Evolutionary conservation across 257 asterid genomes (phyloP).

Genomic region (Thymus mandschuricus): DNA sequence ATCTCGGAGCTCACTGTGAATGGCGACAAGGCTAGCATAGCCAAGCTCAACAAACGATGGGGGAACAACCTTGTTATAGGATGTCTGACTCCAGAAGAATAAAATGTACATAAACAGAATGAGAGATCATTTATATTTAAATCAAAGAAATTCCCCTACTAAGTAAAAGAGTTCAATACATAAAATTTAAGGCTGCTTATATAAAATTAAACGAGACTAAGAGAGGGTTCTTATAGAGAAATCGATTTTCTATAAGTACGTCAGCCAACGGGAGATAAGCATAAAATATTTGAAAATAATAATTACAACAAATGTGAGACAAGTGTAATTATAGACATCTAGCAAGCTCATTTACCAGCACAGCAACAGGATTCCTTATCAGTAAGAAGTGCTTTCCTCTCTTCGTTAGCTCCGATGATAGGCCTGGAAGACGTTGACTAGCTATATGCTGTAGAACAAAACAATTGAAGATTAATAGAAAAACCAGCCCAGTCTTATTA

Average conservation of each 20-base stretch:
- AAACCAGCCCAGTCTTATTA: slow-evolving; percentile 15
- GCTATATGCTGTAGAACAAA: slow-evolving; percentile 76
- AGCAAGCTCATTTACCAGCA: slow-evolving; percentile 59
- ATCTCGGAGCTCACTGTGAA: slow-evolving; percentile 64
- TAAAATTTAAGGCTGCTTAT: not conserved
- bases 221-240: not conserved
- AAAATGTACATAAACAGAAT: slow-evolving; percentile 32
- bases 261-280: slow-evolving; percentile 1
- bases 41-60: slow-evolving; percentile 74
- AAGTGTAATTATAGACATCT: slow-evolving; percentile 21
- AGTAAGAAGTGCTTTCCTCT: slow-evolving; percentile 83
- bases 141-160: not conserved
- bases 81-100: slow-evolving; percentile 53
- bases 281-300: not conserved
- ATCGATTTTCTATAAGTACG: not conserved
- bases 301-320: not conserved
- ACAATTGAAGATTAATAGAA: slow-evolving; percentile 11
- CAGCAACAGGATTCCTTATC: slow-evolving; percentile 83
- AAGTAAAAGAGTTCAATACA: slow-evolving; percentile 16
- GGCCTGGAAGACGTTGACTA: slow-evolving; percentile 71
- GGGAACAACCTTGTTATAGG: slow-evolving; percentile 68
- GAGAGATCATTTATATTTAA: not conserved
- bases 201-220: not conserved
- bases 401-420: slow-evolving; percentile 64
- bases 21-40: slow-evolving; percentile 56